phyloP scores from a whole-genome alignment of 208 protist species.

The Crithidia fasciculata region DNA sequence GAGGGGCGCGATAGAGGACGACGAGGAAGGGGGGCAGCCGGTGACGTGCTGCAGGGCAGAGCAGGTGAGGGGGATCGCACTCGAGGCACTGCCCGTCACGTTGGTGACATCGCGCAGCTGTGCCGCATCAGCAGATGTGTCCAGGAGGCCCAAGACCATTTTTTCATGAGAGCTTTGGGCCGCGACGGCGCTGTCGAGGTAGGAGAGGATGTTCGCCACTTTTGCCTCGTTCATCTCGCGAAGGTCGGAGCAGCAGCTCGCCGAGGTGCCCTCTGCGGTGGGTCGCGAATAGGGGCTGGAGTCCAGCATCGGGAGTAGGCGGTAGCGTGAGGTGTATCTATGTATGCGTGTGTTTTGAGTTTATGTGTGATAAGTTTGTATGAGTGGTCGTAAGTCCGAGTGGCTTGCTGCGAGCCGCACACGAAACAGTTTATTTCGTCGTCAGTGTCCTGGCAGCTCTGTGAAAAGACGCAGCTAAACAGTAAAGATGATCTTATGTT shows the following conservation, averaged over 20 bases:
- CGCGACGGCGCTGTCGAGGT: constrained; percentile 62
- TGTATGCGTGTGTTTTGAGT: constrained; percentile 21
- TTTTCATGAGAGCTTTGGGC: neutral
- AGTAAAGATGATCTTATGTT: too few species aligned
- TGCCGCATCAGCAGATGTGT: neutral
- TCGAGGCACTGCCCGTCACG: constrained; percentile 17
- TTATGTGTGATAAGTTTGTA: neutral
- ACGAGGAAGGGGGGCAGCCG: constrained; percentile 23
- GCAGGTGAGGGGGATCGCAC: constrained; percentile 38
- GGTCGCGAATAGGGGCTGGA: neutral
- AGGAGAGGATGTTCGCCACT: constrained; percentile 85
- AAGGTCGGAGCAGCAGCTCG: constrained; percentile 78
- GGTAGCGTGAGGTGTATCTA: neutral
- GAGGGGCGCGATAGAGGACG: constrained; percentile 15
- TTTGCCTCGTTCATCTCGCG: constrained; percentile 90
- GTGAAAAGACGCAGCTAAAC: too few species aligned
- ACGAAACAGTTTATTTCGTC: too few species aligned
- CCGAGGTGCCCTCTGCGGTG: constrained; percentile 3
- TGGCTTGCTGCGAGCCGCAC: too few species aligned
- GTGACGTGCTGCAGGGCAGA: constrained; percentile 43
- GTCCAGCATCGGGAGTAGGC: constrained; percentile 4
- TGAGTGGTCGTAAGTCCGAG: too few species aligned
- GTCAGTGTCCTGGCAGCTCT: too few species aligned
- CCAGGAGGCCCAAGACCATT: neutral
- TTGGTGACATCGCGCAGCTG: constrained; percentile 19